phyloP scores from a whole-genome alignment of 225 moss, liverwort and hornwort genomes.

The Sphagnum contortum region DNA sequence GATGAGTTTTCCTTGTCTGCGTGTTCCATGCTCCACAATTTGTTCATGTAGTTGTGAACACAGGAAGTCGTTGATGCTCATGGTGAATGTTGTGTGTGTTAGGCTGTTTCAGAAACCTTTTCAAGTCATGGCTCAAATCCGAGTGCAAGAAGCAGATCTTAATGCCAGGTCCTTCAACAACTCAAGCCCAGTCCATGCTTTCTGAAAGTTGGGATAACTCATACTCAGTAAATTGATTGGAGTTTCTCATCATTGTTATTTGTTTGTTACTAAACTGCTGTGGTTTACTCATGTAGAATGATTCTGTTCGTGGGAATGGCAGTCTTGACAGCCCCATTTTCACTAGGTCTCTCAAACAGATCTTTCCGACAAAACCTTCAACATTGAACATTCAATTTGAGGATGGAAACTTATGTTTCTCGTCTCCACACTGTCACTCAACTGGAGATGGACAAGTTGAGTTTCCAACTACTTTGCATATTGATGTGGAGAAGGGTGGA shows the following conservation, averaged over 20 bases:
- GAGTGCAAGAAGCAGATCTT: conserved; percentile 39
- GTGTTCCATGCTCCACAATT: neutral
- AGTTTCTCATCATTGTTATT: too few species aligned
- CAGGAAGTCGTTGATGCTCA: neutral
- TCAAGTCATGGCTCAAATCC: conserved; percentile 25
- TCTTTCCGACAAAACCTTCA: conserved; percentile 23
- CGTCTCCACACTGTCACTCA: conserved; percentile 19
- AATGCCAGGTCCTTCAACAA: conserved; percentile 25
- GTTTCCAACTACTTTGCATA: conserved; percentile 29
- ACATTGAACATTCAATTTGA: conserved; percentile 32
- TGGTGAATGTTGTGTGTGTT: neutral
- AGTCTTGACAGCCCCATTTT: conserved; percentile 27
- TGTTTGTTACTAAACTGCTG: too few species aligned
- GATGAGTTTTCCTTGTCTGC: neutral
- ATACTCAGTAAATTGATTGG: too few species aligned
- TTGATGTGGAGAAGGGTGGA: conserved; percentile 32
- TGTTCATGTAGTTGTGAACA: neutral
- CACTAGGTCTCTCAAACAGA: conserved; percentile 24
- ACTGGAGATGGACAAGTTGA: conserved; percentile 13
- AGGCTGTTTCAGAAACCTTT: conserved; percentile 46
- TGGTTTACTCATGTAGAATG: too few species aligned
- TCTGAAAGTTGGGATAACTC: too few species aligned
- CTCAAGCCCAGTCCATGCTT: too few species aligned
- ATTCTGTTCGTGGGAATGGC: neutral
- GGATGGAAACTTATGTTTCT: conserved; percentile 28